phyloP scores from a whole-genome alignment of 441 rosid genomes.

The Adansonia gregorii region DNA sequence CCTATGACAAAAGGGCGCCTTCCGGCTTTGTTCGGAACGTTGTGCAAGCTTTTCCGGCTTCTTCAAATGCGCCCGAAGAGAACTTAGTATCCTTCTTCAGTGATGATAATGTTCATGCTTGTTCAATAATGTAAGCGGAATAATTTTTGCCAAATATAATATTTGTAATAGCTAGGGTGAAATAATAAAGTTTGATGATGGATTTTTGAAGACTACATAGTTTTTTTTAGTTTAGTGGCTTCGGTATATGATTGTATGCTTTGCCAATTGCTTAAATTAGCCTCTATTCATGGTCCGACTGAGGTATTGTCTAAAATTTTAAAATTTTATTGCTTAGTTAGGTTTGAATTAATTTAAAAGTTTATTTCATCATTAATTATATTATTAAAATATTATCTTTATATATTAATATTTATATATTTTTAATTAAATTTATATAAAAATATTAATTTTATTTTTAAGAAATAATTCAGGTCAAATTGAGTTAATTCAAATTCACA shows the following conservation, averaged over 20 bases:
- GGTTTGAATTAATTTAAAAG: no score
- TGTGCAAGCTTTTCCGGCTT: constrained; percentile 66
- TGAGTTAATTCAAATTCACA: no score
- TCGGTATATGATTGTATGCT: not conserved
- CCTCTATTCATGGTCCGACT: not conserved
- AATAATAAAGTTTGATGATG: not conserved
- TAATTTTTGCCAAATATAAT: not conserved
- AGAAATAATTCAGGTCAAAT: no score
- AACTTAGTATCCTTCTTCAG: constrained; percentile 74
- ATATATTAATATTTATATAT: no score
- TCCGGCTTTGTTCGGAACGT: constrained; percentile 75
- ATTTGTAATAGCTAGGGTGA: not conserved
- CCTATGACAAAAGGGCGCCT: constrained; percentile 84
- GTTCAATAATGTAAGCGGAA: constrained; percentile 70
- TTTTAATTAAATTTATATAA: no score
- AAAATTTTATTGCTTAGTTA: no score
- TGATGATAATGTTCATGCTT: constrained; percentile 89
- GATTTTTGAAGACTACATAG: not conserved
- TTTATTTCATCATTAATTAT: no score
- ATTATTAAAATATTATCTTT: no score
- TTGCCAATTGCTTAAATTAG: not conserved
- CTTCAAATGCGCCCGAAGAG: constrained; percentile 59
- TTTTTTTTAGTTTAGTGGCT: not conserved
- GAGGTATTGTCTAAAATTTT: no score
- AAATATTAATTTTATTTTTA: no score